phyloP scores from a whole-genome alignment of 2,329 filamentous ascomycete species.

The Shiraia bambusicola region DNA sequence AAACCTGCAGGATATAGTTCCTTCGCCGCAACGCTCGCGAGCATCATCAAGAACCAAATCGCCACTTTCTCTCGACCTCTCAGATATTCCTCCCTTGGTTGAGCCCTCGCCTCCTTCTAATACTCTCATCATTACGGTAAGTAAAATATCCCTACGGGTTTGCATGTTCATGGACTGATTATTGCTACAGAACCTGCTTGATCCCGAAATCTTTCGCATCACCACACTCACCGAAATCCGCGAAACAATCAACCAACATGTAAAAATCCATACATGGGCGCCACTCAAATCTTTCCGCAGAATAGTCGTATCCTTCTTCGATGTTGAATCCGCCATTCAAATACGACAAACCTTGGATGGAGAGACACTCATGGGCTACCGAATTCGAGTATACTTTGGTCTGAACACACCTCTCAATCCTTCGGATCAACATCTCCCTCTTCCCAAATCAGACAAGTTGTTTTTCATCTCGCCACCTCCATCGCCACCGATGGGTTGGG shows the following conservation, averaged over 20 bases:
- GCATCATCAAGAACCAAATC: slow-evolving; percentile 43
- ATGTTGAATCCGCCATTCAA: slow-evolving; percentile 66
- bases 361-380: slow-evolving; percentile 68
- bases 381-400: slow-evolving; percentile 45
- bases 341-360: slow-evolving; percentile 75
- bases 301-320: slow-evolving; percentile 77
- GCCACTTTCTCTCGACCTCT: slow-evolving; percentile 71
- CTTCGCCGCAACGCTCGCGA: slow-evolving; percentile 38
- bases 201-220: slow-evolving; percentile 71
- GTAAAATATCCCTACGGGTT: slow-evolving; percentile 8
- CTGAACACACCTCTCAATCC: slow-evolving; percentile 43
- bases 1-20: slow-evolving; percentile 34
- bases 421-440: slow-evolving; percentile 42
- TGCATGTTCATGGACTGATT: slow-evolving; percentile 16
- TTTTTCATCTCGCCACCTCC: slow-evolving; percentile 69
- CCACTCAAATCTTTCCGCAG: slow-evolving; percentile 81
- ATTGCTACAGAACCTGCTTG: slow-evolving; percentile 61
- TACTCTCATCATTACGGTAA: slow-evolving; percentile 74
- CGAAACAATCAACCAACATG: slow-evolving; percentile 68
- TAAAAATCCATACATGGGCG: slow-evolving; percentile 73
- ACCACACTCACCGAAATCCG: slow-evolving; percentile 74
- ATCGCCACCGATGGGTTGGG: slow-evolving; percentile 65
- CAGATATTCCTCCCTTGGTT: slow-evolving; percentile 66
- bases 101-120: slow-evolving; percentile 77
- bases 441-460: slow-evolving; percentile 60